phyloP scores from a whole-genome alignment of 2,329 filamentous ascomycete species.

The Trichoderma koningiopsis region DNA sequence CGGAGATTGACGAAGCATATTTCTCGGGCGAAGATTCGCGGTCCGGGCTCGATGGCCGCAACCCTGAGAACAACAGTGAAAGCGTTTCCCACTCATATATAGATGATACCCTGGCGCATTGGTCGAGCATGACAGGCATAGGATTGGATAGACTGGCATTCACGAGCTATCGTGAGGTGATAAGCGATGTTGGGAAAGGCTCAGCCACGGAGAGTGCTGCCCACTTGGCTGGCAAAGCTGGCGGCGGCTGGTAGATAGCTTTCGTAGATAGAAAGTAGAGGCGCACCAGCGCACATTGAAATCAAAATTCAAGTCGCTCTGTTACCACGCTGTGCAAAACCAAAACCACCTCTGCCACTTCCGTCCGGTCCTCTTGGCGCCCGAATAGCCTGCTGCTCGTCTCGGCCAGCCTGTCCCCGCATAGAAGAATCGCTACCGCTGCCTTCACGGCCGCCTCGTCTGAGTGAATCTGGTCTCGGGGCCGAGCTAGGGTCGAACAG shows the following conservation, averaged over 20 bases:
- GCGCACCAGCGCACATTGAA: background rate
- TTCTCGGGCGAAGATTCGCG: constrained; percentile 70
- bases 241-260: constrained; percentile 79
- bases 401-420: constrained; percentile 49
- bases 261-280: constrained; percentile 31
- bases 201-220: constrained; percentile 74
- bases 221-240: constrained; percentile 85
- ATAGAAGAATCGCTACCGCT: constrained; percentile 33
- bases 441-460: constrained; percentile 15
- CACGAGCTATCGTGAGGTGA: constrained; percentile 88
- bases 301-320: constrained; percentile 36
- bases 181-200: constrained; percentile 90
- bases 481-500: constrained; percentile 78
- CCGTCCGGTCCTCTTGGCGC: constrained; percentile 77
- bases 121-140: constrained; percentile 72
- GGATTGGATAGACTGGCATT: constrained; percentile 71
- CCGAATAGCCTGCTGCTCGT: constrained; percentile 70
- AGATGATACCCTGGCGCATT: constrained; percentile 71
- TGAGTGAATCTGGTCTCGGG: constrained; percentile 59
- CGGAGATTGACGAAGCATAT: constrained; percentile 84
- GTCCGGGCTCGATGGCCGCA: constrained; percentile 32
- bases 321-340: constrained; percentile 67
- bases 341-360: constrained; percentile 75
- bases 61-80: constrained; percentile 48
- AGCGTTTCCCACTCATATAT: constrained; percentile 69